Evolutionary conservation across 129 eudicot genomes (phyloP).

Genomic region (Helianthus tuberosus): DNA sequence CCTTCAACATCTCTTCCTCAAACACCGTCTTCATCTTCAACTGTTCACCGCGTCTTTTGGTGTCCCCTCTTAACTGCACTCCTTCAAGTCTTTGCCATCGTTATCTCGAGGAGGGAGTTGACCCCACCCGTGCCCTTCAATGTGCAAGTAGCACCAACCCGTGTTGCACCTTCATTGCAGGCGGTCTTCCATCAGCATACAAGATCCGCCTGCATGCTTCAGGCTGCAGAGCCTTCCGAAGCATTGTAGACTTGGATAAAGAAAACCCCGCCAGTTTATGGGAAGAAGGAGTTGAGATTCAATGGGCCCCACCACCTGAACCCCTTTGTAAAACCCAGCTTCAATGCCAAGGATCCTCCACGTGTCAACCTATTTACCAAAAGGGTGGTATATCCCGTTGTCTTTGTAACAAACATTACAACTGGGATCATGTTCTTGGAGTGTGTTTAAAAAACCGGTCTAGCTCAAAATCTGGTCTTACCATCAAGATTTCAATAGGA

Average conservation of each 20-base stretch:
- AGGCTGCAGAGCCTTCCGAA: slow-evolving; percentile 61
- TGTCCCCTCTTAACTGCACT: slow-evolving; percentile 70
- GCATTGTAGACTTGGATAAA: slow-evolving; percentile 51
- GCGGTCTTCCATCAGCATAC: slow-evolving; percentile 74
- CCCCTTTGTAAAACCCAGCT: slow-evolving; percentile 46
- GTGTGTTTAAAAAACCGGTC: slow-evolving; percentile 37
- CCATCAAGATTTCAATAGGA: slow-evolving; percentile 39
- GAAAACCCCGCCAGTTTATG: slow-evolving; percentile 49
- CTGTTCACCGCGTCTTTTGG: slow-evolving; percentile 59
- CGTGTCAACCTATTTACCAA: slow-evolving; percentile 43
- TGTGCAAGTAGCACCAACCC: slow-evolving; percentile 51
- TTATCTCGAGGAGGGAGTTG: slow-evolving; percentile 40
- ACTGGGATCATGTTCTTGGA: slow-evolving; percentile 51
- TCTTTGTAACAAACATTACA: slow-evolving; percentile 41
- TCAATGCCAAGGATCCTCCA: slow-evolving; percentile 56
- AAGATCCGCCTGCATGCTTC: slow-evolving; percentile 60
- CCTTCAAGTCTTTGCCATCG: slow-evolving; percentile 60
- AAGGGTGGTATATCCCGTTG: slow-evolving; percentile 50
- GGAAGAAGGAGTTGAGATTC: slow-evolving; percentile 68
- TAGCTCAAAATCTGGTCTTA: slow-evolving; percentile 28
- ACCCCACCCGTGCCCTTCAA: slow-evolving; percentile 32
- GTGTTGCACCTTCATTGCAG: slow-evolving; percentile 66
- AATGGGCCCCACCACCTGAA: slow-evolving; percentile 62
- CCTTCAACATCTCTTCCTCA: slow-evolving; percentile 60
- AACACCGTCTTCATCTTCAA: slow-evolving; percentile 60